These are phyloP conservation scores for Xerocomellus chrysenteron DNA, from an alignment of 768 basidiomycete genomes.

Conservation along the genomic window DNA sequence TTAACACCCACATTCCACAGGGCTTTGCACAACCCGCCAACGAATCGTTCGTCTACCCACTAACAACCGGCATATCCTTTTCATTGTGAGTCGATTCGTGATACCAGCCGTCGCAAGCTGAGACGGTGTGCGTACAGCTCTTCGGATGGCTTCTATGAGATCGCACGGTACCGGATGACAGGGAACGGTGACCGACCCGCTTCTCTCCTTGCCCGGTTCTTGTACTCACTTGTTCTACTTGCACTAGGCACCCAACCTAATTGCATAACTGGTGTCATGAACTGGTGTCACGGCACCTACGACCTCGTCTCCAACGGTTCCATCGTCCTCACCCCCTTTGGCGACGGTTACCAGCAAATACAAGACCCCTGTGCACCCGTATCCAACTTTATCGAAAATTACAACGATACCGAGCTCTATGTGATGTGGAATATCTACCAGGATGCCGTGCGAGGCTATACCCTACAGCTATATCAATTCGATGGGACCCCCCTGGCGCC, in stretches of 20 bases:
- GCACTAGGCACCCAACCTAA: constrained; percentile 70
- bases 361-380: constrained; percentile 90
- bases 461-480: constrained; percentile 74
- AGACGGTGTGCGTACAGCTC: constrained; percentile 44
- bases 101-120: background rate
- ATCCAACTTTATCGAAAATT: constrained; percentile 84
- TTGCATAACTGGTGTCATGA: constrained; percentile 86
- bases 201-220: background rate
- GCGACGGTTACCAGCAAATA: constrained; percentile 91
- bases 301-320: constrained; percentile 72
- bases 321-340: constrained; percentile 67
- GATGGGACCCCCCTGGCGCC: constrained; percentile 80
- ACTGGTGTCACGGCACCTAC: constrained; percentile 89
- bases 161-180: constrained; percentile 86
- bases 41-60: constrained; percentile 78
- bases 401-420: constrained; percentile 74
- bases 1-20: constrained; percentile 38
- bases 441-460: constrained; percentile 59
- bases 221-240: background rate
- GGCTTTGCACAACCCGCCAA: constrained; percentile 84
- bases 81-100: constrained; percentile 66
- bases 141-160: constrained; percentile 76
- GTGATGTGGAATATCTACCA: constrained; percentile 66
- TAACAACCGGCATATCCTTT: constrained; percentile 81
- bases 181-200: constrained; percentile 62